Conservation (phyloP, 441 rosid species). For the Brassica balearica region DNA sequence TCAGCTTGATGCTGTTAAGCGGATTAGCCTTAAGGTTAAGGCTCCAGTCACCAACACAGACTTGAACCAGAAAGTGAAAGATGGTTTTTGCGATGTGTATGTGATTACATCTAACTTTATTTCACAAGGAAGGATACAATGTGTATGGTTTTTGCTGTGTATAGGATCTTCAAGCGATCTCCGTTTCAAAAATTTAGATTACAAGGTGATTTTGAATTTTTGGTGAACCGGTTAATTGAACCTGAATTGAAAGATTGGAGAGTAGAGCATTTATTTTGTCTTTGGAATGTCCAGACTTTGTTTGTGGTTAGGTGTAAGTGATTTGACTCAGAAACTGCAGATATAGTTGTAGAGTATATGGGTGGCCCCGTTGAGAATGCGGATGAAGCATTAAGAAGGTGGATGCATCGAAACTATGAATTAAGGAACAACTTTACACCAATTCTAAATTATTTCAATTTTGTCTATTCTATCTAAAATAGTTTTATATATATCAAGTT, state of each 20-base stretch:
- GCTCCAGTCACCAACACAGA: slow-evolving; percentile 55
- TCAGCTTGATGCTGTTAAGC: slow-evolving; percentile 94
- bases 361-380: slow-evolving; percentile 94
- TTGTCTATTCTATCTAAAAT: too few relatives aligned
- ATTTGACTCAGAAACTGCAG: slow-evolving; percentile 85
- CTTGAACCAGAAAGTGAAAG: slow-evolving; percentile 31
- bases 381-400: slow-evolving; percentile 79
- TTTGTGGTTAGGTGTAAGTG: slow-evolving; percentile 50
- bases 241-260: slow-evolving; percentile 80
- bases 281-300: slow-evolving; percentile 53
- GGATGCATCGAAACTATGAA: slow-evolving; percentile 69
- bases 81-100: background rate
- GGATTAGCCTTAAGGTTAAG: slow-evolving; percentile 80
- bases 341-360: slow-evolving; percentile 84
- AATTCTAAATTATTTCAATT: too few relatives aligned
- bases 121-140: slow-evolving; percentile 49
- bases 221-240: slow-evolving; percentile 78
- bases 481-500: too few relatives aligned
- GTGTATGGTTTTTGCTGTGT: slow-evolving; percentile 57
- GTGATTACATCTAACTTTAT: background rate
- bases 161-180: slow-evolving; percentile 74
- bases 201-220: slow-evolving; percentile 63
- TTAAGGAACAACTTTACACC: slow-evolving; percentile 44
- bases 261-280: slow-evolving; percentile 53
- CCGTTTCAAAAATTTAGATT: slow-evolving; percentile 67